A percentile compares a stretch with the other conserved stretches of the same genome.
These are phyloP conservation scores for Aspergillaceae sp. DNA, from an alignment of 2,329 filamentous ascomycete genomes.

Conservation along the genomic window DNA sequence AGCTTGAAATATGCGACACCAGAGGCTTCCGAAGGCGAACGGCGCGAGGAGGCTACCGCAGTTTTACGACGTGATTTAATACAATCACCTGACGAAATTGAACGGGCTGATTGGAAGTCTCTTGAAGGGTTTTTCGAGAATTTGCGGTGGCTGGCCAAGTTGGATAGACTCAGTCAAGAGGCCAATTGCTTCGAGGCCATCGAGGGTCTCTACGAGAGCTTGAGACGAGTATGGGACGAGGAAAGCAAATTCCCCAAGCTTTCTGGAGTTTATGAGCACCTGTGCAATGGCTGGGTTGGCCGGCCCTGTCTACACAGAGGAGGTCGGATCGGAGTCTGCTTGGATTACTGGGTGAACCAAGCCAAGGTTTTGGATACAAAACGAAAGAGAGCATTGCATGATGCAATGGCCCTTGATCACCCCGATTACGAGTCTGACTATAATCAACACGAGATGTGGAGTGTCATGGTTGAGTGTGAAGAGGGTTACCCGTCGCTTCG, in stretches of 20 bases:
- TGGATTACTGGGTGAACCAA: slow-evolving; percentile 37
- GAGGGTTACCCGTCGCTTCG: slow-evolving; percentile 37
- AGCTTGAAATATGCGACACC: slow-evolving; percentile 36
- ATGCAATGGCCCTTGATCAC: slow-evolving; percentile 28
- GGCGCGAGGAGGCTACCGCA: slow-evolving; percentile 34
- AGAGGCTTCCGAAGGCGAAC: slow-evolving; percentile 32
- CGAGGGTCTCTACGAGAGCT: slow-evolving; percentile 35
- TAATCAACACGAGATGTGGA: slow-evolving; percentile 23
- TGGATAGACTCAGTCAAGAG: slow-evolving; percentile 37
- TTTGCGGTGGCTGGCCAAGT: slow-evolving; percentile 35
- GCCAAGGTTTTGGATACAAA: slow-evolving; percentile 27
- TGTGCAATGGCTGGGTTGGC: slow-evolving; percentile 36
- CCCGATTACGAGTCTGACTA: slow-evolving; percentile 11
- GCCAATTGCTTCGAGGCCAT: slow-evolving; percentile 40
- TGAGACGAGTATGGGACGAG: slow-evolving; percentile 36
- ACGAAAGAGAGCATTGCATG: slow-evolving; percentile 13
- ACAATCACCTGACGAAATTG: slow-evolving; percentile 23
- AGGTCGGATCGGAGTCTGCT: slow-evolving; percentile 30
- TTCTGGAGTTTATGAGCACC: slow-evolving; percentile 27
- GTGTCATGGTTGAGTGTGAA: slow-evolving; percentile 36
- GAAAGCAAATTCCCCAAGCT: slow-evolving; percentile 27
- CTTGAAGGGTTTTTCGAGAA: slow-evolving; percentile 35
- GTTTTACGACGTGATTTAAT: slow-evolving; percentile 35
- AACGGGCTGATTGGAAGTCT: slow-evolving; percentile 27
- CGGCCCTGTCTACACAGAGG: slow-evolving; percentile 34